These are phyloP conservation scores for Zopfia rhizophila DNA, from an alignment of 2,329 filamentous ascomycete species.

Conservation along the genomic window DNA sequence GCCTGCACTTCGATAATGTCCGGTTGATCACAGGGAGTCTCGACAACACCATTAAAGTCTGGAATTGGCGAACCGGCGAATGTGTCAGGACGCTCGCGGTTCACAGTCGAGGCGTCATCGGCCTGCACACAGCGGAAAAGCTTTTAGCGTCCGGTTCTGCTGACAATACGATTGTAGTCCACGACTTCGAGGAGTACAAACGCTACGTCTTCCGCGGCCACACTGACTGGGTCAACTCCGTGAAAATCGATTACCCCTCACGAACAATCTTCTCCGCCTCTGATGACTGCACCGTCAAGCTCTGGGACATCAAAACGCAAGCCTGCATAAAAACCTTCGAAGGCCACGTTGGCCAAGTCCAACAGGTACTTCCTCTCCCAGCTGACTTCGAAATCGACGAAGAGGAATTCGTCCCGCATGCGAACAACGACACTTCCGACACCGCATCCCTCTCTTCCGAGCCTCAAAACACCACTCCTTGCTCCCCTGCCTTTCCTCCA, in stretches of 20 bases:
- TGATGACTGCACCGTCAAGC: conserved; percentile 88
- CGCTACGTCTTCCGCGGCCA: conserved; percentile 85
- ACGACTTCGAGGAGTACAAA: conserved; percentile 87
- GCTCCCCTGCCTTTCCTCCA: conserved; percentile 18
- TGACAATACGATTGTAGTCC: conserved; percentile 90
- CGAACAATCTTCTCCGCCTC: conserved; percentile 92
- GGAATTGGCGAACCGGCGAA: conserved; percentile 95
- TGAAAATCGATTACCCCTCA: conserved; percentile 82
- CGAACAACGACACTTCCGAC: conserved; percentile 63
- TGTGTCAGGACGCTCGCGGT: conserved; percentile 83
- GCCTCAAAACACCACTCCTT: conserved; percentile 5
- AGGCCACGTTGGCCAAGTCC: conserved; percentile 94
- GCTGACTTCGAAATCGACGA: conserved; percentile 91
- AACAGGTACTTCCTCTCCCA: conserved; percentile 87
- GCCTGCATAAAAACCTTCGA: conserved; percentile 80
- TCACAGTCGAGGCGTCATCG: conserved; percentile 85
- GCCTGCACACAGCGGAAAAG: conserved; percentile 85
- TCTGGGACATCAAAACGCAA: conserved; percentile 92
- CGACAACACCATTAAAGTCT: conserved; percentile 88
- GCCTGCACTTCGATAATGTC: conserved; percentile 90
- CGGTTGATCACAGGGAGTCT: conserved; percentile 92
- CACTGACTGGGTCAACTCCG: conserved; percentile 95
- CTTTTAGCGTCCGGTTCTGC: conserved; percentile 89
- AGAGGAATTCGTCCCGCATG: conserved; percentile 63
- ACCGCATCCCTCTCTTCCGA: conserved; percentile 49